These are phyloP conservation scores for Rasamsonia emersonii DNA, from an alignment of 2,329 filamentous ascomycete species.

Conservation along the genomic window DNA sequence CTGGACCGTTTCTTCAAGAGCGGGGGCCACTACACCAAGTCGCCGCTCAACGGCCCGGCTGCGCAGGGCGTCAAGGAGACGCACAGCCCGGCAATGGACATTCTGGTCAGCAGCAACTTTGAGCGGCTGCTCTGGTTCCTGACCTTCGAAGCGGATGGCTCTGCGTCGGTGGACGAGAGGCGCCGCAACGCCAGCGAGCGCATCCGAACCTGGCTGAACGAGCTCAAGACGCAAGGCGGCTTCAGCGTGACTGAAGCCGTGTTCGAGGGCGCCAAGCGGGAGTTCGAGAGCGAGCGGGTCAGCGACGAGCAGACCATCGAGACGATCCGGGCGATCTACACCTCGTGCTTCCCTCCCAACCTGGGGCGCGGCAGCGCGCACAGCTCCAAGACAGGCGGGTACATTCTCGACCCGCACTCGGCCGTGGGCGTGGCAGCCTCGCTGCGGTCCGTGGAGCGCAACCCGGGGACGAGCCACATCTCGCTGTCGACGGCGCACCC, in stretches of 20 bases:
- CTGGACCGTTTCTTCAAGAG: conserved; percentile 91
- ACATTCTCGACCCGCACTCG: conserved; percentile 87
- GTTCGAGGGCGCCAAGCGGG: conserved; percentile 58
- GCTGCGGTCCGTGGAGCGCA: conserved; percentile 55
- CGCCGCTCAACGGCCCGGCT: conserved; percentile 45
- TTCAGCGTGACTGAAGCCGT: conserved; percentile 73
- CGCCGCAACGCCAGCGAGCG: conserved; percentile 31
- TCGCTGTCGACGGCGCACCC: conserved; percentile 90
- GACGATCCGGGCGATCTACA: conserved; percentile 53
- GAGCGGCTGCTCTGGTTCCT: conserved; percentile 93
- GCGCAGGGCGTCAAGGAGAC: conserved; percentile 78
- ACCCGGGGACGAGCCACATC: conserved; percentile 56
- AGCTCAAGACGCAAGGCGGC: conserved; percentile 71
- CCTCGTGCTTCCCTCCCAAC: conserved; percentile 44
- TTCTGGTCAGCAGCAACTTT: conserved; percentile 92
- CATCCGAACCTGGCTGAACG: conserved; percentile 67
- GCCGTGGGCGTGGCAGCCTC: conserved; percentile 78
- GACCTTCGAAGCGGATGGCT: conserved; percentile 56
- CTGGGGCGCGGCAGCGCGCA: conserved; percentile 21
- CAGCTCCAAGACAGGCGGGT: conserved; percentile 46
- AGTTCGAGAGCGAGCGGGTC: conserved; percentile 73
- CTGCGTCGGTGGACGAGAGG: conserved; percentile 32
- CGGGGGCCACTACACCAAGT: conserved; percentile 75
- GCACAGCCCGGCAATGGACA: conserved; percentile 93
- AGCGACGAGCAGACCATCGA: conserved; percentile 58